Conservation (phyloP, 768 basidiomycete genomes). For the Trametes coccinea region DNA sequence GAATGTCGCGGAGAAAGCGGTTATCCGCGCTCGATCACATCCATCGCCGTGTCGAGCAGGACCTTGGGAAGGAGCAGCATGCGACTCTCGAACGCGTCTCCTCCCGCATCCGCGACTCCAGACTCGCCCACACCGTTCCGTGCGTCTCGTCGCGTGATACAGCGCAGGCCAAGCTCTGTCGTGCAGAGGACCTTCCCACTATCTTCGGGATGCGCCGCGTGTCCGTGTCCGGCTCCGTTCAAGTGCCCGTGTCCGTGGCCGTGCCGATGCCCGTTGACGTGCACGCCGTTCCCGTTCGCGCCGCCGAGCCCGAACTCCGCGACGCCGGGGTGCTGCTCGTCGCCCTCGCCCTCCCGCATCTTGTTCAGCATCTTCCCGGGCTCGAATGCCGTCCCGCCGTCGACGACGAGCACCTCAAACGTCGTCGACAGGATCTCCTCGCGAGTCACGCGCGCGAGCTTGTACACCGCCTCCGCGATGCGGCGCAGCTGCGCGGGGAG, state of each 20-base stretch:
- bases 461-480: constrained; percentile 63
- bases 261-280: not conserved
- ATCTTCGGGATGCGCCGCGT: constrained; percentile 36
- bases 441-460: constrained; percentile 60
- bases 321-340: constrained; percentile 16
- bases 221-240: not conserved
- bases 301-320: not conserved
- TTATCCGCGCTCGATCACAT: constrained; percentile 40
- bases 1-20: not conserved
- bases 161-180: constrained; percentile 70
- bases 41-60: constrained; percentile 68
- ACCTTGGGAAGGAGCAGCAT: constrained; percentile 73
- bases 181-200: constrained; percentile 53
- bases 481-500: constrained; percentile 62
- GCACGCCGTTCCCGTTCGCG: not conserved
- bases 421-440: constrained; percentile 79
- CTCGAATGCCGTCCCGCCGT: constrained; percentile 53
- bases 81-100: constrained; percentile 54
- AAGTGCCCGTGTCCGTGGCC: too few species aligned
- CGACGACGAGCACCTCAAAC: constrained; percentile 68
- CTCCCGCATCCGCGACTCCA: constrained; percentile 37
- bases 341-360: constrained; percentile 55
- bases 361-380: constrained; percentile 56
- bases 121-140: constrained; percentile 25
- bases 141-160: constrained; percentile 50